Evolutionary conservation across 176 grass and related monocot genomes (phyloP).

Genomic region (Triticum dicoccoides): DNA sequence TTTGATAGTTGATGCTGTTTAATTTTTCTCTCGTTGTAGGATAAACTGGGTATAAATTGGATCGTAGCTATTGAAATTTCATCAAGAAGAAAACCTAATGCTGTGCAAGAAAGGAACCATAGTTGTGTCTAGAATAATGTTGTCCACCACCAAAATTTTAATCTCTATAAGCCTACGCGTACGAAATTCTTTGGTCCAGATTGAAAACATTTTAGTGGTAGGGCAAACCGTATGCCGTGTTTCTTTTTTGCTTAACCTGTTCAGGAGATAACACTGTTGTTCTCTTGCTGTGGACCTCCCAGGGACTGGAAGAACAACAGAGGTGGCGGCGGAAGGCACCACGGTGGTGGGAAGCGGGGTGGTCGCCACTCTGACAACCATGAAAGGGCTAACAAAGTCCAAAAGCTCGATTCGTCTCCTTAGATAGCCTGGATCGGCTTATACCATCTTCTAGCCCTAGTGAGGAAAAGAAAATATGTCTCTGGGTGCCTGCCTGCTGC

Average conservation of each 20-base stretch:
- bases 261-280: conserved; percentile 8
- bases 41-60: not conserved
- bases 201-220: not conserved
- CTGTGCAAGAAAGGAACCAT: not conserved
- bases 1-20: not conserved
- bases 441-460: not conserved
- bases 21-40: not conserved
- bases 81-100: not conserved
- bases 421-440: conserved; percentile 2
- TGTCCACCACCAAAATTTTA: not conserved
- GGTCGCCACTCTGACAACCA: conserved; percentile 34
- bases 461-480: conserved; percentile 5
- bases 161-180: not conserved
- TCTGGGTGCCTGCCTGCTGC: not conserved
- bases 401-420: conserved; percentile 35
- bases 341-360: conserved; percentile 47
- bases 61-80: not conserved
- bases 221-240: not conserved
- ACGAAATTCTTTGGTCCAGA: not conserved
- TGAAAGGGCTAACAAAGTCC: conserved; percentile 44
- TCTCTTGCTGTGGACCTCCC: not conserved
- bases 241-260: not conserved
- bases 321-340: conserved; percentile 50
- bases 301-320: conserved; percentile 52
- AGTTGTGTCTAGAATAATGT: not conserved